These are phyloP conservation scores for Aspergillus fumigatus DNA, from an alignment of 2,329 filamentous ascomycete genomes.

Conservation along the genomic window DNA sequence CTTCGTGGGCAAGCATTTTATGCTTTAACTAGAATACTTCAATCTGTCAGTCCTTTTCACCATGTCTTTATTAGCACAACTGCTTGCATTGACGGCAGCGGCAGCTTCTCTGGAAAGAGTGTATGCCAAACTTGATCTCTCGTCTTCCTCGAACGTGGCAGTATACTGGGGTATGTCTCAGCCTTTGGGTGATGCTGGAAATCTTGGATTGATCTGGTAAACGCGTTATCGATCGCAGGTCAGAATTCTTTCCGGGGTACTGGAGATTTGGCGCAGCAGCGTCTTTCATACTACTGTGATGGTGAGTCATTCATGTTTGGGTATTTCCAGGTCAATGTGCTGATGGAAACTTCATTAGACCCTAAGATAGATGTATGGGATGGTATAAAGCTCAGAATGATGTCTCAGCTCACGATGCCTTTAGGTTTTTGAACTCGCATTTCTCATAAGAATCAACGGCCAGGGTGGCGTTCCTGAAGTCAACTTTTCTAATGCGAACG, in stretches of 20 bases:
- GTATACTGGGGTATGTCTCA: conserved; percentile 57
- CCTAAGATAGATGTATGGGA: conserved; percentile 21
- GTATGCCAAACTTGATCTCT: conserved; percentile 41
- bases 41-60: background rate
- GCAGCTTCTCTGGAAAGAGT: conserved; percentile 28
- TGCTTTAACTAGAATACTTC: background rate
- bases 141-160: conserved; percentile 52
- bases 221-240: conserved; percentile 26
- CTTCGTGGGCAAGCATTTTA: background rate
- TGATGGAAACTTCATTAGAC: conserved; percentile 19
- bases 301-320: conserved; percentile 38
- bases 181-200: no score
- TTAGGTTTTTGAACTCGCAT: conserved; percentile 61
- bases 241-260: conserved; percentile 57
- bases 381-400: background rate
- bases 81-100: conserved; percentile 24
- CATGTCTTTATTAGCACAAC: conserved; percentile 25
- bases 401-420: conserved; percentile 9
- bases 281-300: conserved; percentile 56
- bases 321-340: background rate
- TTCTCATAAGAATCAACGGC: conserved; percentile 55
- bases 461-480: conserved; percentile 47
- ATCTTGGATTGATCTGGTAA: background rate
- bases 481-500: conserved; percentile 63
- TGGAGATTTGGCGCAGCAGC: conserved; percentile 48